Evolutionary conservation across 768 basidiomycete species (phyloP).

Genomic region (Pleurotus djamor): DNA sequence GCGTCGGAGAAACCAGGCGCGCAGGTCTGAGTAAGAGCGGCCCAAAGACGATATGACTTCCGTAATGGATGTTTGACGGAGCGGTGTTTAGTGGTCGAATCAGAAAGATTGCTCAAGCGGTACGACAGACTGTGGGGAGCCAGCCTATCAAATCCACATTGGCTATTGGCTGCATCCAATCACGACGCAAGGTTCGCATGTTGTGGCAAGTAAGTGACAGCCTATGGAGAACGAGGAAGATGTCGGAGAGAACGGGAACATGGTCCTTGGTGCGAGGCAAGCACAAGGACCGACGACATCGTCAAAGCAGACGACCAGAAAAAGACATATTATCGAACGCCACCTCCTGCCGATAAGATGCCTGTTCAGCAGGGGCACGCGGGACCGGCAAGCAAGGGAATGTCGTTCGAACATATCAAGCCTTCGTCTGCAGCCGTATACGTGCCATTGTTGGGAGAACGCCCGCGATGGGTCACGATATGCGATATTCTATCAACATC

Average conservation of each 20-base stretch:
- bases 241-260: neutral
- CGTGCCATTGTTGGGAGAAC: too few relatives aligned
- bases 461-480: too few relatives aligned
- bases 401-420: too few relatives aligned
- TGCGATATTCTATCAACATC: too few relatives aligned
- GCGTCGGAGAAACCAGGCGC: neutral
- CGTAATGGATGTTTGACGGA: neutral
- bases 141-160: neutral
- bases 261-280: neutral
- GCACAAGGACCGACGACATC: neutral
- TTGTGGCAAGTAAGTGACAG: neutral
- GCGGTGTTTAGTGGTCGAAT: neutral
- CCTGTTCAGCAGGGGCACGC: neutral
- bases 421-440: too few relatives aligned
- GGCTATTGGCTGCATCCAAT: neutral
- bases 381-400: too few relatives aligned
- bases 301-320: neutral
- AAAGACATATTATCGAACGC: slow-evolving; percentile 1
- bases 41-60: neutral
- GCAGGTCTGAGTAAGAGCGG: neutral
- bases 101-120: neutral
- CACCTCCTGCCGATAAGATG: neutral
- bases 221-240: neutral
- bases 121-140: slow-evolving; percentile 1
- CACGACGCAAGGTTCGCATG: neutral